Evolutionary conservation across 495 filamentous ascomycete genomes (phyloP), one percentile per base, ranked within the genome.

Genomic region (Pyrenula aspistea): DNA sequence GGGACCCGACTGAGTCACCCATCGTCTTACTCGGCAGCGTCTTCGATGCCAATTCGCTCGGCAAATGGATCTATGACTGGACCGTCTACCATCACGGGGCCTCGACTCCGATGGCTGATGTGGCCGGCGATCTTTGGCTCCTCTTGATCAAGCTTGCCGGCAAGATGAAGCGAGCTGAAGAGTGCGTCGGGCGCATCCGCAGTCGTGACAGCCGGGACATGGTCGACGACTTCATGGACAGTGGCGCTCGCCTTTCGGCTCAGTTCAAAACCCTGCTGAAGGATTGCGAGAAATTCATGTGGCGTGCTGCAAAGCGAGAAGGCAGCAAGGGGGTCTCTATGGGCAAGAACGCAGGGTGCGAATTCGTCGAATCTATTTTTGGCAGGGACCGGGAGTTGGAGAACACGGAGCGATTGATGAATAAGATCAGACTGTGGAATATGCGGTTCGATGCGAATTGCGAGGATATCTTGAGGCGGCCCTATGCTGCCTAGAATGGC

Each of bases 11-110:
- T 50, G 91, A 96, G 71, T 88, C 89, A 62, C 87, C 93, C 25
- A 95, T 98, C 68, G 83, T 95, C 67, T 80, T 98, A 3, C 80
- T 97, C 10, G 93, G 93, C 49, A 94, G 88, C 66, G 93, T 97
- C 51, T 98, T 97, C 66, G 94, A 97, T 65, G 88, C 93, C 69
- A 96, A 96, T 79, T 94, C 89, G 21, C 80, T 98, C 15, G 93
- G 93, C 64, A 95, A 96, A 71, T 98, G 93, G 93, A 92, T 98
- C 68, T 98, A 95, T 74, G 95, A 98, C 78, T 98, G 93, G 93
- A 96, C 93, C 25, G 89, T 96, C 58, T 96, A 89, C 74, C 84
- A 87, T 68, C 87, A 94, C 61, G 90, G 90, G 48, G 79, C 89
- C 11, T 82, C 81, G 24, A 89, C 89, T 2, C 89, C 93, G 58